These are phyloP conservation scores for Thermochaetoides thermophila DNA, from an alignment of 495 filamentous ascomycete genomes.

Conservation along the genomic window DNA sequence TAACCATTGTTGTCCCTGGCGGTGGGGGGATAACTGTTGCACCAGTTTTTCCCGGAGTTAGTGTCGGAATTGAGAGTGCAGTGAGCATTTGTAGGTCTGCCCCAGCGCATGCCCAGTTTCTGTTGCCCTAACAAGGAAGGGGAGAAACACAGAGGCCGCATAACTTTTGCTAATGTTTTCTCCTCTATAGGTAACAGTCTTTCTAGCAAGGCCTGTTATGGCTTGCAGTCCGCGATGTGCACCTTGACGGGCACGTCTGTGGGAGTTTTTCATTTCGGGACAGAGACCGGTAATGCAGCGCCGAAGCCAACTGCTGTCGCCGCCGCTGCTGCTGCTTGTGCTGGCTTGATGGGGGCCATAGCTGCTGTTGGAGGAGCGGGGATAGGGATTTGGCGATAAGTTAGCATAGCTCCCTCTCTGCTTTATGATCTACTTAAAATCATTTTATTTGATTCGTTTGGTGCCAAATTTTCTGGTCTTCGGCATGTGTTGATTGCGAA, in stretches of 20 bases:
- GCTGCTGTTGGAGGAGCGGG: constrained; percentile 13
- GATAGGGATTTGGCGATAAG: neutral
- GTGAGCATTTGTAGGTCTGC: constrained; percentile 49
- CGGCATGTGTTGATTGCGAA: too few relatives aligned
- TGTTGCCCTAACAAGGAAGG: too few relatives aligned
- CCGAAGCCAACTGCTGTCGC: constrained; percentile 15
- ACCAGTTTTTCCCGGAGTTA: constrained; percentile 16
- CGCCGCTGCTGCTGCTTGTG: constrained; percentile 3
- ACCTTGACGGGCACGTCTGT: constrained; percentile 12
- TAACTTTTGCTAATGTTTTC: too few relatives aligned
- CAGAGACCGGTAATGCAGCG: constrained; percentile 8
- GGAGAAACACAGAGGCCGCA: too few relatives aligned
- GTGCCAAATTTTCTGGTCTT: too few relatives aligned
- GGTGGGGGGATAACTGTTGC: constrained; percentile 38
- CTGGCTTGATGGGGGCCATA: constrained; percentile 9
- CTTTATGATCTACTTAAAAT: neutral
- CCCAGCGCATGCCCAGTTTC: too few relatives aligned
- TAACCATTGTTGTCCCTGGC: constrained; percentile 47
- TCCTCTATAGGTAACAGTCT: constrained; percentile 15
- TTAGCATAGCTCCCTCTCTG: neutral
- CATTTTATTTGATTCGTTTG: neutral
- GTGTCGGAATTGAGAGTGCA: constrained; percentile 32
- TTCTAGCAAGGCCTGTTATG: constrained; percentile 15
- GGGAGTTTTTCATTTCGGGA: constrained; percentile 18
- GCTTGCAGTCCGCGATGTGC: constrained; percentile 15